Conservation (phyloP, 164 flowering plant genomes). For the Dillenia turbinata region DNA sequence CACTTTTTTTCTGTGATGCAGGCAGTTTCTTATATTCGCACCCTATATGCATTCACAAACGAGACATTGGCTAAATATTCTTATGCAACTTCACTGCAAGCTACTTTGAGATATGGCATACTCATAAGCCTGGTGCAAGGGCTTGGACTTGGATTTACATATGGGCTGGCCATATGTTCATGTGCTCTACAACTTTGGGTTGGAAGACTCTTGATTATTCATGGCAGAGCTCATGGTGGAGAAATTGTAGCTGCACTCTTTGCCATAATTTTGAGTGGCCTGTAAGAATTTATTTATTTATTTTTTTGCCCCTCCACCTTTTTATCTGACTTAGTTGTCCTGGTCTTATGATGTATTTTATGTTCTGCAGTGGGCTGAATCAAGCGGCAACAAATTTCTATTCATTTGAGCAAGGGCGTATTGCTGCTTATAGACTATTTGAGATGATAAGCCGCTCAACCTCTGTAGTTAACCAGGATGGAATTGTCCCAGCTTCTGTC, state of each 20-base stretch:
- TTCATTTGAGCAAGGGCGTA: slow-evolving; percentile 97
- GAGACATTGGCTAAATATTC: slow-evolving; percentile 97
- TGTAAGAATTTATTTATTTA: slow-evolving; percentile 49
- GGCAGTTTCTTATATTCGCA: slow-evolving; percentile 91
- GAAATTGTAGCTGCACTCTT: slow-evolving; percentile 85
- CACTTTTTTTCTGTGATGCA: slow-evolving; percentile 27
- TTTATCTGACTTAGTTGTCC: neutral
- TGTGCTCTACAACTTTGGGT: slow-evolving; percentile 98
- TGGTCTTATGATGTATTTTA: slow-evolving; percentile 2
- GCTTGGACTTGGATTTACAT: slow-evolving; percentile 98
- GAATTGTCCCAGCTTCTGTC: slow-evolving; percentile 49
- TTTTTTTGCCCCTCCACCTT: neutral
- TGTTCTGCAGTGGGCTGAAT: slow-evolving; percentile 72
- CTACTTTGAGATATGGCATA: slow-evolving; percentile 93
- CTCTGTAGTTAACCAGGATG: slow-evolving; percentile 69
- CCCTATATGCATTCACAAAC: slow-evolving; percentile 91
- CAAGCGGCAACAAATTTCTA: slow-evolving; percentile 99
- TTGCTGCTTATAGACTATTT: slow-evolving; percentile 95
- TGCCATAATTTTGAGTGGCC: slow-evolving; percentile 95
- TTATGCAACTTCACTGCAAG: slow-evolving; percentile 96
- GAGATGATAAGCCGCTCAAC: slow-evolving; percentile 98
- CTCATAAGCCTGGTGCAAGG: slow-evolving; percentile 99
- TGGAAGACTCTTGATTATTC: slow-evolving; percentile 73
- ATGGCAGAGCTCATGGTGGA: slow-evolving; percentile 77
- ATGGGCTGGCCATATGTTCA: slow-evolving; percentile 99